Evolutionary conservation across 2,329 filamentous ascomycete genomes (phyloP).

Genomic region (Arachnopeziza araneosa): DNA sequence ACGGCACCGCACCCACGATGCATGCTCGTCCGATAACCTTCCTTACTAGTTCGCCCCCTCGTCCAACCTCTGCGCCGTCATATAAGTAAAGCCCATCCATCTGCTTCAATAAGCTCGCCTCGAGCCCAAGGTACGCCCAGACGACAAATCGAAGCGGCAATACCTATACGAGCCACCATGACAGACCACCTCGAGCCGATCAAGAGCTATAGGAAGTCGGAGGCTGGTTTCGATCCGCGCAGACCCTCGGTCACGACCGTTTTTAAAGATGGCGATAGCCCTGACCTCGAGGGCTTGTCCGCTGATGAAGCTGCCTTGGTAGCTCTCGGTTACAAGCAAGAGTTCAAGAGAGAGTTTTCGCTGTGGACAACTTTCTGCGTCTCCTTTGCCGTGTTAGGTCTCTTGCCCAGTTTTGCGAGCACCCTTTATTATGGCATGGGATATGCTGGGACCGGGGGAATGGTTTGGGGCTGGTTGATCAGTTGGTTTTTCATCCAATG

Average conservation of each 20-base stretch:
- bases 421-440: conserved; percentile 67
- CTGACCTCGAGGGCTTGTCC: conserved; percentile 40
- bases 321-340: conserved; percentile 51
- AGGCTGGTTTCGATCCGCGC: conserved; percentile 8
- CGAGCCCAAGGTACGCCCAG: background rate
- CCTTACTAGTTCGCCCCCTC: background rate
- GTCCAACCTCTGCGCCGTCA: background rate
- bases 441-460: conserved; percentile 53
- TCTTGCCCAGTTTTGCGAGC: conserved; percentile 65
- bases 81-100: background rate
- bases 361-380: conserved; percentile 72
- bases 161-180: conserved; percentile 6
- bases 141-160: background rate
- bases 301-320: conserved; percentile 57
- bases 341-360: conserved; percentile 60
- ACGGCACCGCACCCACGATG: background rate
- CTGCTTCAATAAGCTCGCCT: background rate
- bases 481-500: conserved; percentile 68
- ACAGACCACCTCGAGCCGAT: conserved; percentile 5
- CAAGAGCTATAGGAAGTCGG: conserved; percentile 8
- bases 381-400: conserved; percentile 65
- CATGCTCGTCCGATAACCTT: background rate
- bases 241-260: conserved; percentile 43
- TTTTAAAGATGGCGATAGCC: conserved; percentile 41
- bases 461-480: conserved; percentile 73